Base-by-base conservation (phyloP, 768 basidiomycete genomes). In the Podaxis rugospora region DNA sequence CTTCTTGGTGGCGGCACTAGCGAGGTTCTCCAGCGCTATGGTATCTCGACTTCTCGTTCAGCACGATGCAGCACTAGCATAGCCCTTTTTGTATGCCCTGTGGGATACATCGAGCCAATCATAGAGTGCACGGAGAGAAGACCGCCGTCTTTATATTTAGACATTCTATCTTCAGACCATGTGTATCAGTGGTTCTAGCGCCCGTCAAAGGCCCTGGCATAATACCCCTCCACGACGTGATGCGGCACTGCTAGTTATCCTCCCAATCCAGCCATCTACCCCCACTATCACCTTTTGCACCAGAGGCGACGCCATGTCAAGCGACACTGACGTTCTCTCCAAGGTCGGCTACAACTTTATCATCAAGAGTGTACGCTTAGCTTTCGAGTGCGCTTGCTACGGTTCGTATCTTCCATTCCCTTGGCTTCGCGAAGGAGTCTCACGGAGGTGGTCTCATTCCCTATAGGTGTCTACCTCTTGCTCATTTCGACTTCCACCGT, bases 271-370 rank as follows among this genome's bases (percentile, higher is more conserved):
- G 7, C 46, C 56, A 32, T 16, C 21, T 23, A 11, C 44, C 16
- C 46, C 1, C 13, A 2, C 56, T 3, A 36, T 10, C 32, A 25
- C 25, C 39, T 21, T 39, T 16, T 42, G 6, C 16, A 4, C 39
- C 23, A 6, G 23, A 28, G 35, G 5, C 11, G 25, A 9, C 14
- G 5, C 16, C 16, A 46, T 57, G 56, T 47, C 44, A 49, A 57
- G 46, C 51, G 50, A 62, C 53, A 32, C 59, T 37, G 60, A 62
- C 0, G 57, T 59, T n/a, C 60, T 67, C 14, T 47, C 57, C 4
- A 27, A 65, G 18, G 37, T 67, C 18, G 66, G 66, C 2, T 57
- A 56, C 37, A 40, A 59, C 55, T 62, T 67, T n/a, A 62, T 65
- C 37, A 50, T 65, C 61, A 65, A 67, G 32, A 42, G 49, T 11